Percentiles rank a stretch among this genome's conserved stretches.
Conservation (phyloP, 768 basidiomycete genomes). For the Hericium rajendrae region DNA sequence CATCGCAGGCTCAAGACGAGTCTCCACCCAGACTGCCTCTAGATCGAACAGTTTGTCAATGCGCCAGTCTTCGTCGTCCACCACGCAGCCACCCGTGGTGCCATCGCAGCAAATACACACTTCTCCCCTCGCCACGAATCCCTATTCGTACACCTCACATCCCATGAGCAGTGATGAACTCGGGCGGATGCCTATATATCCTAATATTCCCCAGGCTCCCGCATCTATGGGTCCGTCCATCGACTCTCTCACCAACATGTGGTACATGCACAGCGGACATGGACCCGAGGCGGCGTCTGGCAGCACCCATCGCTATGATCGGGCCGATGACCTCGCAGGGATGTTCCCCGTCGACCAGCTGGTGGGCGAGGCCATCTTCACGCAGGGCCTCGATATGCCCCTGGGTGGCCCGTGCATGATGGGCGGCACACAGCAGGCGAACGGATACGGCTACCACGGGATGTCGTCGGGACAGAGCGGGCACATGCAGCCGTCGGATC, state of each 20-base stretch:
- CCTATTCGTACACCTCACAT: slow-evolving; percentile 5
- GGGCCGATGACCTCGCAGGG: background rate
- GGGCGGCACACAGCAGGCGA: background rate
- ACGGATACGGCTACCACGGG: background rate
- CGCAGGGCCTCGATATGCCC: background rate
- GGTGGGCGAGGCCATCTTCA: background rate
- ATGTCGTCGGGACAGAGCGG: no score
- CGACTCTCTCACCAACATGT: background rate
- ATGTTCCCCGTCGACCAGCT: background rate
- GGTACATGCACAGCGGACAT: background rate
- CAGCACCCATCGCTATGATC: background rate
- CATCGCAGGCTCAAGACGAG: background rate
- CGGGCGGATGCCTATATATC: slow-evolving; percentile 6
- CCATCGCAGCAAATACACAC: background rate
- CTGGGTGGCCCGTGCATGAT: background rate
- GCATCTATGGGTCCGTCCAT: background rate
- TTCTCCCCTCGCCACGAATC: background rate
- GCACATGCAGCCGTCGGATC: background rate
- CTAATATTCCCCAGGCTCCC: background rate
- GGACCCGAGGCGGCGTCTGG: background rate
- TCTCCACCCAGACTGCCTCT: background rate
- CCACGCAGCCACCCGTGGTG: background rate
- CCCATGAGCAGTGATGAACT: slow-evolving; percentile 12
- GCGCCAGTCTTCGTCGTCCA: slow-evolving; percentile 5
- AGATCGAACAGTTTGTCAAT: slow-evolving; percentile 2